phyloP scores from a whole-genome alignment of 805 yeast species.

The Ogataea nakhonphanomensis region DNA sequence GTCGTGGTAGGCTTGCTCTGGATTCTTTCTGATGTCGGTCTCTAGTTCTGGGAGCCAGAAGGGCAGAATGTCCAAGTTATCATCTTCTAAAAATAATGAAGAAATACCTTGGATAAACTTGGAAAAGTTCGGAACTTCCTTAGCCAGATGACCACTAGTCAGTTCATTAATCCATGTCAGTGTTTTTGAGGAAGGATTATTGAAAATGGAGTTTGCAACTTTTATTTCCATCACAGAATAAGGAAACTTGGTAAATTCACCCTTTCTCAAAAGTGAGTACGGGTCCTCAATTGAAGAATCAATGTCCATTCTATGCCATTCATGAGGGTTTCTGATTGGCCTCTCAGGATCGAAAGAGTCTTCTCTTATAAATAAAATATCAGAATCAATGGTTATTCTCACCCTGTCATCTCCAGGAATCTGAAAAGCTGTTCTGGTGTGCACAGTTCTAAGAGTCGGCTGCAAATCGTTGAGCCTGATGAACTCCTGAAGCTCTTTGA shows the following conservation, averaged over 20 bases:
- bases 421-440: conserved; percentile 93
- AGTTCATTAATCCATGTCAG: conserved; percentile 82
- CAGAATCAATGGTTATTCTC: conserved; percentile 86
- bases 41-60: conserved; percentile 94
- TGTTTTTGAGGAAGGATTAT: conserved; percentile 47
- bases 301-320: conserved; percentile 91
- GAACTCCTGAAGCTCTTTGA: conserved; percentile 58
- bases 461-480: conserved; percentile 65
- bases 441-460: conserved; percentile 83
- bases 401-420: conserved; percentile 96
- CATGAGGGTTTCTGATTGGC: conserved; percentile 84
- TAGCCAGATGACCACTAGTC: conserved; percentile 77
- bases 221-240: conserved; percentile 87
- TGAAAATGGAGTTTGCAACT: conserved; percentile 38
- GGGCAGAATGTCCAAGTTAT: conserved; percentile 83
- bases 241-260: conserved; percentile 82
- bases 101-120: conserved; percentile 93
- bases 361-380: conserved; percentile 83
- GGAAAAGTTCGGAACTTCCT: conserved; percentile 91
- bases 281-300: conserved; percentile 75
- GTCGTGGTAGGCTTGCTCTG: conserved; percentile 73
- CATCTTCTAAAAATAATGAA: conserved; percentile 82
- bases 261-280: conserved; percentile 70
- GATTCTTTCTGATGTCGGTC: conserved; percentile 68
- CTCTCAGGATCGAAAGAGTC: conserved; percentile 79